These are phyloP conservation scores for Astrothelium macrocarpum DNA, from an alignment of 495 filamentous ascomycete species.

Conservation along the genomic window DNA sequence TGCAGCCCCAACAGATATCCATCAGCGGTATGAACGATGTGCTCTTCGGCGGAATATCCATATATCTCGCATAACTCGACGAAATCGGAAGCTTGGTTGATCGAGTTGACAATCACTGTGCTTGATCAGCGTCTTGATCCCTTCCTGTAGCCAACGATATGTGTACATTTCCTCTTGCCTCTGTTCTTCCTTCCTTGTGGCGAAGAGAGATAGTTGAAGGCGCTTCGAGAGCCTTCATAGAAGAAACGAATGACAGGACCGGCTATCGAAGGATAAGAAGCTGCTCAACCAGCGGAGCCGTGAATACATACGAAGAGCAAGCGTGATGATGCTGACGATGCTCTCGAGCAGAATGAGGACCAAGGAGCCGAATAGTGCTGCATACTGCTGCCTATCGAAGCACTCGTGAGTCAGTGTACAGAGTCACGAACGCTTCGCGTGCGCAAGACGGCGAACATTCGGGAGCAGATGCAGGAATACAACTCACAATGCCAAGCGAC, in stretches of 20 bases:
- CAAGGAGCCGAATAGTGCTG: constrained; percentile 74
- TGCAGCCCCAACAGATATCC: constrained; percentile 91
- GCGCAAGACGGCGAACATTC: not conserved
- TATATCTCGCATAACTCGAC: constrained; percentile 81
- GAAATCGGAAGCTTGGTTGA: constrained; percentile 71
- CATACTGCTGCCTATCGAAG: constrained; percentile 51
- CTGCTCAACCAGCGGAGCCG: constrained; percentile 16
- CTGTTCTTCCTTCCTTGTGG: constrained; percentile 56
- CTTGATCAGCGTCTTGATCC: constrained; percentile 19
- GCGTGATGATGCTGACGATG: constrained; percentile 75
- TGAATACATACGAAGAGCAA: constrained; percentile 51
- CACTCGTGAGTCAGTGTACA: not conserved
- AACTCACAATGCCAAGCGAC: constrained; percentile 59
- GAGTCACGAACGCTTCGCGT: not conserved
- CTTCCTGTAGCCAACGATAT: constrained; percentile 28
- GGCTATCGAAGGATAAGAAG: constrained; percentile 37
- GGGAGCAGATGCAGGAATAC: not conserved
- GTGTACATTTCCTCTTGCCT: constrained; percentile 41
- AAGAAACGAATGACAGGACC: constrained; percentile 68
- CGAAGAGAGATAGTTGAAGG: constrained; percentile 72
- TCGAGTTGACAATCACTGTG: constrained; percentile 36
- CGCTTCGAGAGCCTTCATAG: constrained; percentile 67
- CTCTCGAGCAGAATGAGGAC: constrained; percentile 70
- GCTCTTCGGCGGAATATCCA: constrained; percentile 89
- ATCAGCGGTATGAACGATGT: constrained; percentile 87